phyloP scores from a whole-genome alignment of 176 grass and related monocot genomes.

The Musa beccarii region DNA sequence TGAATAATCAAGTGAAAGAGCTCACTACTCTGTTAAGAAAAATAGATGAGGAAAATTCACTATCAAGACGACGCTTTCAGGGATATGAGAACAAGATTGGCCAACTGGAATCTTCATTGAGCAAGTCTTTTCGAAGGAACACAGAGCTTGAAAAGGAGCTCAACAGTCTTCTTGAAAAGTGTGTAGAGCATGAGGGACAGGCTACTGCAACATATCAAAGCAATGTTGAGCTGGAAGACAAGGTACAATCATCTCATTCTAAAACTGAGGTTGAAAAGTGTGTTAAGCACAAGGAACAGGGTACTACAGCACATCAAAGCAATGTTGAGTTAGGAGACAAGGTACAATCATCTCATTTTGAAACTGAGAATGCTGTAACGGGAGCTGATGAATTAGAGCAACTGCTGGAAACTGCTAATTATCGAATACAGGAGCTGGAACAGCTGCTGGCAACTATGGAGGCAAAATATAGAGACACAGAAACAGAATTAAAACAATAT shows the following conservation, averaged over 20 bases:
- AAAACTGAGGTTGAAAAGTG: not conserved
- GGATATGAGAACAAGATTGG: constrained; percentile 27
- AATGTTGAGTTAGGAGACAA: constrained; percentile 24
- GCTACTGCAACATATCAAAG: constrained; percentile 1
- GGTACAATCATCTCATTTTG: constrained; percentile 18
- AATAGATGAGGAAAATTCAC: constrained; percentile 19
- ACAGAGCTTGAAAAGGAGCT: constrained; percentile 16
- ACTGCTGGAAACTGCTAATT: constrained; percentile 18
- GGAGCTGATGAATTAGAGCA: constrained; percentile 23
- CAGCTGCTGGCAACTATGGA: constrained; percentile 14
- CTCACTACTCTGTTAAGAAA: constrained; percentile 11
- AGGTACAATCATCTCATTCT: constrained; percentile 12
- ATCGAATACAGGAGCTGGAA: constrained; percentile 43
- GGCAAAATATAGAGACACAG: constrained; percentile 42
- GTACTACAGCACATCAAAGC: not conserved
- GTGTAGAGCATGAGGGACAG: constrained; percentile 8
- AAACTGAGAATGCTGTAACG: constrained; percentile 26
- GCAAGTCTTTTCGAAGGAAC: constrained; percentile 4
- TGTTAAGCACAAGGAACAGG: constrained; percentile 9
- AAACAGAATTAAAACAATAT: constrained; percentile 22
- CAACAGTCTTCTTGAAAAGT: constrained; percentile 4
- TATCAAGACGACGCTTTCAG: constrained; percentile 14
- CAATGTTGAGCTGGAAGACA: constrained; percentile 20
- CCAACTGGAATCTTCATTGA: constrained; percentile 24
- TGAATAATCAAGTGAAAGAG: constrained; percentile 8